Evolutionary conservation across 306 rosid species (phyloP), one percentile per base, ranked within the genome.

Genomic region (Corylus americana): DNA sequence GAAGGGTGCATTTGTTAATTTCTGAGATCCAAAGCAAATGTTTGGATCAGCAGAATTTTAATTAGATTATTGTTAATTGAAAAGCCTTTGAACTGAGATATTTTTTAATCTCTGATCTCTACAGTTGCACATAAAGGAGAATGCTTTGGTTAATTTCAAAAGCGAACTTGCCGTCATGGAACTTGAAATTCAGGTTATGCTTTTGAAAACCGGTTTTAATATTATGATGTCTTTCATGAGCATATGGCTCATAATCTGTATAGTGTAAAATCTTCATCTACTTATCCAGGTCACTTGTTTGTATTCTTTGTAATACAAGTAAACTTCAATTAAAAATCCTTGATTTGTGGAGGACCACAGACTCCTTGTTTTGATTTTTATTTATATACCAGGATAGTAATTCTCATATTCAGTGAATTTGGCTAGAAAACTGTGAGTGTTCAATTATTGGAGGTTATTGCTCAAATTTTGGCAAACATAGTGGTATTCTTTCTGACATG

Each of bases 101-200:
- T 49, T 59, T 12, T 55, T 16, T 59, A 67, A 45, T 62, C 79
- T 77, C 81, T 76, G 63, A 72, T 76, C 53, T 79, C 42, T 84
- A 54, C 96, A 95, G 99, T 80, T 93, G 87, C 82, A 80, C 17
- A 48, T 82, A 76, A 88, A 86, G 92, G 99, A 95, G 86, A 91
- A 90, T 54, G 96, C 87, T 11, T 88, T 93, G 91, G 86, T 90
- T 25, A 92, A 86, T 76, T 89, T 89, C 74, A 95, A 91, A 85
- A 87, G 91, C 80, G 91, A 93, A 78, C 94, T 95, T 88, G 89
- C 94, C 77, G 88, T 68, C 70, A 61, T 89, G 88, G 98, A 91
- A 83, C 94, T 84, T 81, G 92, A 95, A 82, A 79, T 95, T 89
- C 94, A 95, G 99, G 99, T 95, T 82, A 79, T 27, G 51, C 53